Evolutionary conservation across 1,284 basidiomycete genomes (phyloP).

Genomic region (Meripilus lineatus): DNA sequence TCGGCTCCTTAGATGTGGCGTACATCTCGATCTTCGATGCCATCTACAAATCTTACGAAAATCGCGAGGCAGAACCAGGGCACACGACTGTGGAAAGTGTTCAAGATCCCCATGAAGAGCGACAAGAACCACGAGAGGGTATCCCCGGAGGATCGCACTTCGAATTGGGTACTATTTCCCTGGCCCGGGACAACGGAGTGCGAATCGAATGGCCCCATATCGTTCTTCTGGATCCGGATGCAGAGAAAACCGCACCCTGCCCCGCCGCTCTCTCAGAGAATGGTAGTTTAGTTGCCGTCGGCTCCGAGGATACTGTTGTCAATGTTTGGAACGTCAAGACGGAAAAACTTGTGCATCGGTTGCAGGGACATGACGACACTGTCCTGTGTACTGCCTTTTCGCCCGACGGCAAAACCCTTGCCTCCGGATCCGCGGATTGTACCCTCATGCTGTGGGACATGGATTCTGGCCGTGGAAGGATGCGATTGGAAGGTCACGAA

Average conservation of each 20-base stretch:
- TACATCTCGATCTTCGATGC: too few relatives aligned
- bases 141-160: too few relatives aligned
- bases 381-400: slow-evolving; percentile 20
- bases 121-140: too few relatives aligned
- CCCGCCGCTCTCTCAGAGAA: slow-evolving; percentile 4
- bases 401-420: slow-evolving; percentile 16
- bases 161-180: too few relatives aligned
- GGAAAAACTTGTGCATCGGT: neutral
- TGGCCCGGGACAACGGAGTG: too few relatives aligned
- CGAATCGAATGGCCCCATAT: slow-evolving; percentile 9
- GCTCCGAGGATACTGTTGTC: slow-evolving; percentile 8
- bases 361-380: slow-evolving; percentile 13
- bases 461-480: neutral
- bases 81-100: too few relatives aligned
- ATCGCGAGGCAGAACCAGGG: too few relatives aligned
- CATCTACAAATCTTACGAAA: too few relatives aligned
- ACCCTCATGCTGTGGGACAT: slow-evolving; percentile 18
- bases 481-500: slow-evolving; percentile 11
- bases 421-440: slow-evolving; percentile 16
- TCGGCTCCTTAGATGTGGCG: too few relatives aligned
- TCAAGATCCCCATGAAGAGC: too few relatives aligned
- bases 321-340: slow-evolving; percentile 11
- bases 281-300: slow-evolving; percentile 1
- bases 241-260: neutral
- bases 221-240: slow-evolving; percentile 1